Base-by-base conservation (phyloP, 305 asterid genomes). In the Ruellia speciosa region DNA sequence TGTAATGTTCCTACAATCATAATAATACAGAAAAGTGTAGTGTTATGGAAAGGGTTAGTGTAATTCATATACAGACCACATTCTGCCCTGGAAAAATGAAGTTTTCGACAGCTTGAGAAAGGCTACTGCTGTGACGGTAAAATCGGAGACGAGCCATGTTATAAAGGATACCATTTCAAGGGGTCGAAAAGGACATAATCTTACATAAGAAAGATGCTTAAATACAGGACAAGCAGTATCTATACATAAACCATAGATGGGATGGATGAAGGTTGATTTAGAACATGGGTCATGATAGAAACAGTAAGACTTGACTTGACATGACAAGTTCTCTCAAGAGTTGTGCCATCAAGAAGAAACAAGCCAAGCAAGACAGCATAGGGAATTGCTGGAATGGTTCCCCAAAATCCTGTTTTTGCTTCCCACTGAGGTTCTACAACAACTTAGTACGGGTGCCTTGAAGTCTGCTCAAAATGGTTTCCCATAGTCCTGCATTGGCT, bases 401-500 rank as follows among this genome's bases (percentile, higher is more conserved):
- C 49, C 15, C n/a, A 43, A 43, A 43, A 14, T 14, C 15, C n/a
- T 24, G 31, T 3, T 43, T 43, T 43, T 43, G 49, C n/a, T 14
- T 14, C 14, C 2, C 18, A 14, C 20, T 15, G 9, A n/a, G 19
- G 19, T 2, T 4, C 20, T 47, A 47, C 20, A 47, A 9, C 17
- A 37, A 18, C 14, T 47, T 10, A 17, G 2, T 37, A 49, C 6
- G 33, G 40, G 39, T 11, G 14, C 9, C 7, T 19, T 19, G 0
- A 37, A 12, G 4, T 14, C 15, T 14, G 35, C 49, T 70, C 68
- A 70, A 63, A 70, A 74, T 39, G 79, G 79, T 55, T 74, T 74
- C 60, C 79, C 79, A 24, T 66, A 74, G 56, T 70, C 75, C 53
- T 66, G 79, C 0, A 64, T 46, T 46, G 75, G 79, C 76, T 74